phyloP scores from a whole-genome alignment of 345 rosid species.

The Boechera stricta region DNA sequence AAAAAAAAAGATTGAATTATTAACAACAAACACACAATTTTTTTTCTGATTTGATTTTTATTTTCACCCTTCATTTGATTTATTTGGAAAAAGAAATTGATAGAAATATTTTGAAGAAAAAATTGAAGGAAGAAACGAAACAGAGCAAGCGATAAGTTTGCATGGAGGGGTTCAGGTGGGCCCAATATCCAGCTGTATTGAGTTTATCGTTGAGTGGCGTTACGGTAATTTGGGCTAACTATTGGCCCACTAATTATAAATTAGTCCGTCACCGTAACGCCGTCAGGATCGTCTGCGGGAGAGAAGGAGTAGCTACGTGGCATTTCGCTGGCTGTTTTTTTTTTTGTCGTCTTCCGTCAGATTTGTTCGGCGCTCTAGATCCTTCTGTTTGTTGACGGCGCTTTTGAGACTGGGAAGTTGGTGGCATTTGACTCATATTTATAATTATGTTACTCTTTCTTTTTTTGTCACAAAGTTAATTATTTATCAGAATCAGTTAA shows the following conservation, averaged over 20 bases:
- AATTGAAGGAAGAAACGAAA: constrained; percentile 11
- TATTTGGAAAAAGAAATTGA: too few species aligned
- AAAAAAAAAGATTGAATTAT: too few species aligned
- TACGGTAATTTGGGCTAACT: constrained; percentile 39
- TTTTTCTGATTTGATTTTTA: too few species aligned
- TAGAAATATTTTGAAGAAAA: too few species aligned
- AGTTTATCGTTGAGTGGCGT: constrained; percentile 41
- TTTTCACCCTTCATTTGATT: too few species aligned
- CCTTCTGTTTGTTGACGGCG: constrained; percentile 43
- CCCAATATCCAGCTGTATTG: constrained; percentile 44
- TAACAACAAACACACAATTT: too few species aligned
- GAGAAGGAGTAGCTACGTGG: constrained; percentile 45
- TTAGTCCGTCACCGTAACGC: constrained; percentile 33
- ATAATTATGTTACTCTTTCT: too few species aligned
- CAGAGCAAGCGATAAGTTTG: constrained; percentile 40
- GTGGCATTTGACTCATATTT: constrained; percentile 28
- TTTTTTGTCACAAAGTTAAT: too few species aligned
- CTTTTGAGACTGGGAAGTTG: constrained; percentile 27
- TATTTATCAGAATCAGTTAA: neutral
- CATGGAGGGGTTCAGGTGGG: constrained; percentile 45
- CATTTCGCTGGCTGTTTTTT: constrained; percentile 25
- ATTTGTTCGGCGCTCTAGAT: constrained; percentile 47
- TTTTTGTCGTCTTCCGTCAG: constrained; percentile 45
- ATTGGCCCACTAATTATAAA: constrained; percentile 30
- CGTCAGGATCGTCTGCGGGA: constrained; percentile 47